These are phyloP conservation scores for Hordeum pubiflorum DNA, from an alignment of 202 grass and related monocot species.

Conservation along the genomic window DNA sequence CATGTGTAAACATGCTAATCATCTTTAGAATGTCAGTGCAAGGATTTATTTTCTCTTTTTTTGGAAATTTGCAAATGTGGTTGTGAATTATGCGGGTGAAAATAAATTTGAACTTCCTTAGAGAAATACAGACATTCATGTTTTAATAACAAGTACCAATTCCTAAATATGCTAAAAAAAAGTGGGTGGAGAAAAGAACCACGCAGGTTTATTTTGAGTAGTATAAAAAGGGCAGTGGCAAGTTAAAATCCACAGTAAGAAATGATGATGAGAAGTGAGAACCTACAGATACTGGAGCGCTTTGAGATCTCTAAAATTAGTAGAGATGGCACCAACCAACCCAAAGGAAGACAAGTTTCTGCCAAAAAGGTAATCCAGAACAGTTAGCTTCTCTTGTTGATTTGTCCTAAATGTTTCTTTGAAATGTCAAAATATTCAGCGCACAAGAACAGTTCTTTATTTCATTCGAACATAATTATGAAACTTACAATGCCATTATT, in stretches of 20 bases:
- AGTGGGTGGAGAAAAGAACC: neutral
- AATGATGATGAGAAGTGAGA: neutral
- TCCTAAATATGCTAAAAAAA: no score
- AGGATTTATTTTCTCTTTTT: no score
- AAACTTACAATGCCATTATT: constrained; percentile 30
- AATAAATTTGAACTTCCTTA: no score
- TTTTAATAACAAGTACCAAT: no score
- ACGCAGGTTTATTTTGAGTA: neutral
- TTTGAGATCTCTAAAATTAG: constrained; percentile 27
- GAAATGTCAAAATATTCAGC: neutral
- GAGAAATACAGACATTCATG: no score
- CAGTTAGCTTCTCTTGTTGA: neutral
- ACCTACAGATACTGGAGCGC: constrained; percentile 45
- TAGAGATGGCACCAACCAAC: constrained; percentile 26
- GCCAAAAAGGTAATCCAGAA: neutral
- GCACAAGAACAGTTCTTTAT: neutral
- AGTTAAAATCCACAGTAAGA: neutral
- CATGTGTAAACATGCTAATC: neutral
- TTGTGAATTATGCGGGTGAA: no score
- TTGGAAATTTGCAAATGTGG: no score
- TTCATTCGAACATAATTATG: constrained; percentile 9
- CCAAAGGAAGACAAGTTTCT: constrained; percentile 34
- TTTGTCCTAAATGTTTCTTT: neutral
- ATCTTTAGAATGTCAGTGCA: neutral
- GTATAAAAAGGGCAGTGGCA: neutral